Evolutionary conservation across 768 basidiomycete species (phyloP), one percentile per base, ranked within the genome.

Genomic region (Multifurca ochricompacta): DNA sequence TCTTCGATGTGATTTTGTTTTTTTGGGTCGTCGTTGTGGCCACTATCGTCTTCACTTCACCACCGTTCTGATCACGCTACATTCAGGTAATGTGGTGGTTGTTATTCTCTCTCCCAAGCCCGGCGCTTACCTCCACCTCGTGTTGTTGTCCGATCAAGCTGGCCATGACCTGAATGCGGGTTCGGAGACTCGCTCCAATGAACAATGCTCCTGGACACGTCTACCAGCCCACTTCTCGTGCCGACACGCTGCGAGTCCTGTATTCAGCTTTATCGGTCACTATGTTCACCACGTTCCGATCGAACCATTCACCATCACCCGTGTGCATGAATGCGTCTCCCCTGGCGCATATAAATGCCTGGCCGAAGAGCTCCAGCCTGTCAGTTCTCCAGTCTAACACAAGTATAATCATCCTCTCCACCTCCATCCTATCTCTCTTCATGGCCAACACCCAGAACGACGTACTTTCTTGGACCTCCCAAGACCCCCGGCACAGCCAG

Each of bases 401-500:
- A 28, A 61, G 51, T 25, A 34, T 43, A 50, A 53, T 58, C 59
- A 52, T 59, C 51, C 28, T 49, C 60, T 62, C 59, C 53, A 56
- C 53, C 60, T 58, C 64, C 61, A 64, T 62, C 57, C 61, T 59
- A 64, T 65, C 63, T 59, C 52, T 62, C 64, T 65, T 58, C 57
- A 81, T 81, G 79, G 65, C 77, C 43, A 70, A 75, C 63, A 51
- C 59, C 45, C 56, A 60, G 36, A 63, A 67, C 69, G 87, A 90
- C 56, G 74, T 88, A 45, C 79, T 90, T 67, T 87, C 83, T 50
- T 92, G 89, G 89, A 91, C 89, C 42, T 88, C 84, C 70, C 82
- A 85, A 63, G 88, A 91, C 69, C 84, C 87, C 63, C 83, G 87
- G 45, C 83, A 89, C 68, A 91, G 90, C 64, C 74, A 80, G 48